These are phyloP conservation scores for Cinnamomum micranthum DNA, from an alignment of 164 flowering plant genomes.

Conservation along the genomic window DNA sequence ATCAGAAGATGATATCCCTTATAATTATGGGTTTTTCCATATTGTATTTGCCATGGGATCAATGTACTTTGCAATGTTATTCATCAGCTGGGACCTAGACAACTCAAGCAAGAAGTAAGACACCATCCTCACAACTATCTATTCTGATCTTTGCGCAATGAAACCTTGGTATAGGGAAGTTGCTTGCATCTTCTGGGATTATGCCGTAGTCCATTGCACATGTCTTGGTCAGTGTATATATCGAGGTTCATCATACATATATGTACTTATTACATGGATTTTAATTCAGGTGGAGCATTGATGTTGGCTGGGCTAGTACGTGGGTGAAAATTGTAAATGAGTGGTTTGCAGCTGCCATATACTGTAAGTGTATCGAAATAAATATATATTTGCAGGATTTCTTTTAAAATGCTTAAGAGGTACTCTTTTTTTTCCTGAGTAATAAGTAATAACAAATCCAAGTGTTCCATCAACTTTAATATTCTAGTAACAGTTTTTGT, in stretches of 20 bases:
- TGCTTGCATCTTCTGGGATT: neutral
- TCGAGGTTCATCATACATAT: neutral
- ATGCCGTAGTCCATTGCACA: neutral
- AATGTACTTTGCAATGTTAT: conserved; percentile 94
- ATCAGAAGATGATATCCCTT: conserved; percentile 73
- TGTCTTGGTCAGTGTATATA: too few species aligned
- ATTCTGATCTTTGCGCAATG: neutral
- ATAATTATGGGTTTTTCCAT: conserved; percentile 84
- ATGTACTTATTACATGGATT: neutral
- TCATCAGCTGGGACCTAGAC: conserved; percentile 80
- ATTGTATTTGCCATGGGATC: conserved; percentile 76
- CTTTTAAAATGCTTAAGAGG: neutral
- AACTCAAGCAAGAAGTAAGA: conserved; percentile 59
- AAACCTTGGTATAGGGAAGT: neutral
- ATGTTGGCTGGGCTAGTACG: conserved; percentile 94
- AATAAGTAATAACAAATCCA: neutral
- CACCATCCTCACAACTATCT: neutral
- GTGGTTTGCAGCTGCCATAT: conserved; percentile 86
- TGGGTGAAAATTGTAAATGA: conserved; percentile 94
- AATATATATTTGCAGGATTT: neutral
- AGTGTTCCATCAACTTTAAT: neutral
- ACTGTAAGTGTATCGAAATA: conserved; percentile 42
- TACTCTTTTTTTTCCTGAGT: neutral
- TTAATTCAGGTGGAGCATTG: conserved; percentile 81
- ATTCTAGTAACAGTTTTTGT: neutral